Evolutionary conservation across 331 rosid genomes (phyloP).

Genomic region (Rhamnella rubrinervis): DNA sequence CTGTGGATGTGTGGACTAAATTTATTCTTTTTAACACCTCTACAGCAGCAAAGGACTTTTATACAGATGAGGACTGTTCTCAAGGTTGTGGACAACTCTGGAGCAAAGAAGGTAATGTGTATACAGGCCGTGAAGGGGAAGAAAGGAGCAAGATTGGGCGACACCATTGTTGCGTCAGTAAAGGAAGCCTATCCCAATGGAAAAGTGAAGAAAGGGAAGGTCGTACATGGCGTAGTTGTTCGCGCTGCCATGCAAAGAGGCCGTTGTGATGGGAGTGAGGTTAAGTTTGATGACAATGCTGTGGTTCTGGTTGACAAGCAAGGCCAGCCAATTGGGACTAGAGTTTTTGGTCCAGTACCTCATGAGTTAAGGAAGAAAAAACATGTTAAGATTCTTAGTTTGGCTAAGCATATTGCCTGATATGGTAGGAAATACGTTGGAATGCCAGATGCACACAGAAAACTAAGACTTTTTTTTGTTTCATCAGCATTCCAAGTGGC

Average conservation of each 20-base stretch:
- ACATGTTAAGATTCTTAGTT: conserved; percentile 83
- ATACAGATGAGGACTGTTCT: conserved; percentile 96
- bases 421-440: neutral
- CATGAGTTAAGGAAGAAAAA: conserved; percentile 80
- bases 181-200: conserved; percentile 92
- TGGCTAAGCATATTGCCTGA: conserved; percentile 73
- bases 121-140: conserved; percentile 82
- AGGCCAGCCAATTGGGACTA: conserved; percentile 82
- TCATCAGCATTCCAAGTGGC: neutral
- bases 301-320: conserved; percentile 84
- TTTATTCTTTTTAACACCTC: neutral
- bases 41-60: conserved; percentile 77
- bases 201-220: conserved; percentile 78
- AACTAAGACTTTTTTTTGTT: neutral
- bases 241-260: conserved; percentile 79
- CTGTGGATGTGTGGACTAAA: neutral
- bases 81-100: conserved; percentile 86
- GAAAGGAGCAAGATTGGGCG: conserved; percentile 89
- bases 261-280: conserved; percentile 82
- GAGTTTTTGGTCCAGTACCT: conserved; percentile 89
- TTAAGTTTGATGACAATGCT: conserved; percentile 80
- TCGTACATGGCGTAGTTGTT: conserved; percentile 76
- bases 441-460: conserved; percentile 9
- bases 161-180: conserved; percentile 82
- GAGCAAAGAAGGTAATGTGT: conserved; percentile 93